A percentile compares a stretch with the other conserved stretches of the same genome.
These are phyloP conservation scores for Botrytis sinoallii DNA, from an alignment of 2,329 filamentous ascomycete species.

Conservation along the genomic window DNA sequence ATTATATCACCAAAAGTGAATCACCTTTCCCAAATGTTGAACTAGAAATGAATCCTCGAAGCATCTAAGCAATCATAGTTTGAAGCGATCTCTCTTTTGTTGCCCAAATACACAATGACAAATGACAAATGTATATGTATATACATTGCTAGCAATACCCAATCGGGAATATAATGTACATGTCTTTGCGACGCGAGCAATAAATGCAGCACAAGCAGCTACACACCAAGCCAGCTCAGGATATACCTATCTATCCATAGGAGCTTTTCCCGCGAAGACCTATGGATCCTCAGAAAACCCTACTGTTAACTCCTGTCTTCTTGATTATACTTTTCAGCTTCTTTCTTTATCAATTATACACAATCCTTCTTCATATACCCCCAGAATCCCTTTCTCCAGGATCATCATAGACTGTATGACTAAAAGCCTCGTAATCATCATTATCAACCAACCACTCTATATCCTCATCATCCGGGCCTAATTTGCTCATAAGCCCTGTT, in stretches of 20 bases:
- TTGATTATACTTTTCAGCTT: background rate
- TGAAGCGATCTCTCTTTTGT: background rate
- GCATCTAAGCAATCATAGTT: background rate
- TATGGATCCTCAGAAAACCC: background rate
- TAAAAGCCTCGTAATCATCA: constrained; percentile 38
- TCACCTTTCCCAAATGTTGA: background rate
- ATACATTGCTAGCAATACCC: background rate
- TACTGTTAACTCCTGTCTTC: background rate
- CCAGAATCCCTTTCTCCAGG: constrained; percentile 25
- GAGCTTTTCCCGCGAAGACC: background rate
- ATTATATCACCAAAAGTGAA: background rate
- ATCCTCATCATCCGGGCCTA: constrained; percentile 57
- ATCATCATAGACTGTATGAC: constrained; percentile 36
- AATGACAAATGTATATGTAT: background rate
- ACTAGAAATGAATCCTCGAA: background rate
- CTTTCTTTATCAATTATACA: background rate
- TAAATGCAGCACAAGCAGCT: background rate
- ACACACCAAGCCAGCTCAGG: background rate
- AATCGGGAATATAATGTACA: background rate
- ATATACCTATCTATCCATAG: background rate
- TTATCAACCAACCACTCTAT: constrained; percentile 61
- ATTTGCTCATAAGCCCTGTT: constrained; percentile 51
- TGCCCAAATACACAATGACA: background rate
- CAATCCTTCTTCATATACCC: background rate
- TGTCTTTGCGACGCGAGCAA: background rate